Percentiles rank a stretch among this genome's conserved stretches.
These are phyloP conservation scores for Cardiospermum halicacabum DNA, from an alignment of 345 rosid genomes.

Conservation along the genomic window DNA sequence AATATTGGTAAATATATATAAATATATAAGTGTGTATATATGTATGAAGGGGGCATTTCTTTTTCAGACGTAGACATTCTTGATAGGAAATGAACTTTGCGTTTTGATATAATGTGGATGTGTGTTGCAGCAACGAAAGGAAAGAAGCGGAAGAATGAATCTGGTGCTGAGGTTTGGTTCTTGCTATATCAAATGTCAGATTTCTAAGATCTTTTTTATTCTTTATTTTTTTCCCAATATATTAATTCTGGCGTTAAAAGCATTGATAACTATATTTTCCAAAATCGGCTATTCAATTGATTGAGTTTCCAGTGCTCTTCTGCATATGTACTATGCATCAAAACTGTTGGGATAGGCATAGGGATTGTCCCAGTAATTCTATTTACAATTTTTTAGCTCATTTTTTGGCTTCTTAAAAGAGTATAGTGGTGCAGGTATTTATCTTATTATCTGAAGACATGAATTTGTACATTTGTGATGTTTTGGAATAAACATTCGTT, in stretches of 20 bases:
- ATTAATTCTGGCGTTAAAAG: background rate
- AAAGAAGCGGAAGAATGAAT: slow-evolving; percentile 83
- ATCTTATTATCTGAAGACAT: background rate
- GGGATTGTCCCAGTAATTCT: background rate
- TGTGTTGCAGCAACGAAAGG: slow-evolving; percentile 63
- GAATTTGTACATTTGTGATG: background rate
- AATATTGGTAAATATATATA: too few relatives aligned
- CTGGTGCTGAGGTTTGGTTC: slow-evolving; percentile 72
- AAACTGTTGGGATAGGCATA: background rate
- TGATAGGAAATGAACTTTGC: slow-evolving; percentile 1
- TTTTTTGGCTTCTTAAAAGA: too few relatives aligned
- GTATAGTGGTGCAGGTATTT: too few relatives aligned
- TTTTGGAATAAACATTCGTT: background rate
- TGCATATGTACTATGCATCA: background rate
- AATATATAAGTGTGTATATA: too few relatives aligned
- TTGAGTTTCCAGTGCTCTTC: background rate
- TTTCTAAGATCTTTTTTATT: background rate
- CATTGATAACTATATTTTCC: slow-evolving; percentile 3
- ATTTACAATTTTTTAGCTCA: too few relatives aligned
- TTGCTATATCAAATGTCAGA: slow-evolving; percentile 8
- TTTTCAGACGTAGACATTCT: too few relatives aligned
- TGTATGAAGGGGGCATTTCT: too few relatives aligned
- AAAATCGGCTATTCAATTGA: background rate
- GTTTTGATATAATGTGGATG: slow-evolving; percentile 7
- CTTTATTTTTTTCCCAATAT: background rate